These are phyloP conservation scores for Termitomyces sp. DNA, from an alignment of 768 basidiomycete genomes.

Conservation along the genomic window DNA sequence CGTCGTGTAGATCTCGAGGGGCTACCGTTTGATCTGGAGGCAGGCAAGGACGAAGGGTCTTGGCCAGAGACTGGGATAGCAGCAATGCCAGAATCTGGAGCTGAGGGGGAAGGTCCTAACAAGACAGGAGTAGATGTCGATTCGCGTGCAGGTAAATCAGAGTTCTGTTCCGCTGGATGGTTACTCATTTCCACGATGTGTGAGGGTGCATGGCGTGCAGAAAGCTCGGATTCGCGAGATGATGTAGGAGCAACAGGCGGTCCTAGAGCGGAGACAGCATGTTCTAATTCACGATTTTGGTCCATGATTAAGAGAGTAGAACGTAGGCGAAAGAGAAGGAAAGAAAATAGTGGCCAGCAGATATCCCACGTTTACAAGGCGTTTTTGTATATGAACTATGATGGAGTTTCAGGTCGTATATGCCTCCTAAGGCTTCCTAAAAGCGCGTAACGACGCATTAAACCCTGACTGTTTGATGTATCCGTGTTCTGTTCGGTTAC, in stretches of 20 bases:
- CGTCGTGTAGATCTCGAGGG: constrained; percentile 5
- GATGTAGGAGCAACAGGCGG: not conserved
- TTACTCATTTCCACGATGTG: not conserved
- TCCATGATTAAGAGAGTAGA: constrained; percentile 5
- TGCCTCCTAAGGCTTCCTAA: not conserved
- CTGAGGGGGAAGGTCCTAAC: not conserved
- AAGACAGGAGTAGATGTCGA: not conserved
- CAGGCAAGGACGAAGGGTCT: not conserved
- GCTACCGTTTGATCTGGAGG: not conserved
- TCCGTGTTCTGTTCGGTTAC: not conserved
- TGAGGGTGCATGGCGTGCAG: not conserved
- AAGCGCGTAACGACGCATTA: not conserved
- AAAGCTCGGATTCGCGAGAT: not conserved
- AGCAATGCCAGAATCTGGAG: not conserved
- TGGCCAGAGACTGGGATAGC: not conserved
- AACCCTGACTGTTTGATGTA: not conserved
- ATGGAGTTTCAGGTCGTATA: not conserved
- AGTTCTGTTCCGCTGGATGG: not conserved
- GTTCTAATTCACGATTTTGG: constrained; percentile 7
- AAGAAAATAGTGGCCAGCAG: not conserved
- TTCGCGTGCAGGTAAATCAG: not conserved
- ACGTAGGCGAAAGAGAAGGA: not conserved
- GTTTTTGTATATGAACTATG: not conserved
- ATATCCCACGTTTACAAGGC: not conserved
- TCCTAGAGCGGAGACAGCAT: not conserved